A percentile compares a stretch with the other conserved stretches of the same genome.
These are phyloP conservation scores for Whalleya microplaca DNA, from an alignment of 2,329 filamentous ascomycete species.

Conservation along the genomic window DNA sequence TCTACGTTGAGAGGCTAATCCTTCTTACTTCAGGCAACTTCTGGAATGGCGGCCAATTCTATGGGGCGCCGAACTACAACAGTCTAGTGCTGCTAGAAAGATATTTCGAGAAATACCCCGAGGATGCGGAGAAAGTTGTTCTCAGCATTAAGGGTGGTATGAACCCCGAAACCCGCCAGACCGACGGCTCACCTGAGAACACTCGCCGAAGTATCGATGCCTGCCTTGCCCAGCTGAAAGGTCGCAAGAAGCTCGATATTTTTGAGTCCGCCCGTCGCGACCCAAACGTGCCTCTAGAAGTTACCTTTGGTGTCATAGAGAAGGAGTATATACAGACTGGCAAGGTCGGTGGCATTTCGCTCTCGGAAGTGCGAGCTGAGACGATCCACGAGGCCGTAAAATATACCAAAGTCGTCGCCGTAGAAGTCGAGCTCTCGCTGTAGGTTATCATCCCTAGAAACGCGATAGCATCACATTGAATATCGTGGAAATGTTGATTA, in stretches of 20 bases:
- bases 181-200: slow-evolving; percentile 52
- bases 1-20: too few species aligned
- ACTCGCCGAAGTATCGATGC: slow-evolving; percentile 55
- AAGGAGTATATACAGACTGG: slow-evolving; percentile 44
- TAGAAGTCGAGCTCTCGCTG: slow-evolving; percentile 45
- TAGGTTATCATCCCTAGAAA: slow-evolving; percentile 21
- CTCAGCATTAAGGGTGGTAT: slow-evolving; percentile 61
- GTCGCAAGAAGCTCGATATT: slow-evolving; percentile 56
- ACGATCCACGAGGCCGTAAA: slow-evolving; percentile 43
- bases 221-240: slow-evolving; percentile 45
- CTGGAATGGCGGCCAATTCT: slow-evolving; percentile 62
- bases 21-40: too few species aligned
- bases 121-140: slow-evolving; percentile 59
- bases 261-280: slow-evolving; percentile 58
- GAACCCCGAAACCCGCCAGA: slow-evolving; percentile 32
- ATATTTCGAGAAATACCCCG: slow-evolving; percentile 61
- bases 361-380: slow-evolving; percentile 44
- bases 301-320: slow-evolving; percentile 39
- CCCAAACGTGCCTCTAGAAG: slow-evolving; percentile 42
- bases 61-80: slow-evolving; percentile 55
- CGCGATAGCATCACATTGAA: too few species aligned
- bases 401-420: slow-evolving; percentile 39
- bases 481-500: too few species aligned
- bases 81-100: slow-evolving; percentile 55
- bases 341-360: slow-evolving; percentile 44